Evolutionary conservation across 78 protist genomes (phyloP).

Genomic region (Polysphondylium violaceum): DNA sequence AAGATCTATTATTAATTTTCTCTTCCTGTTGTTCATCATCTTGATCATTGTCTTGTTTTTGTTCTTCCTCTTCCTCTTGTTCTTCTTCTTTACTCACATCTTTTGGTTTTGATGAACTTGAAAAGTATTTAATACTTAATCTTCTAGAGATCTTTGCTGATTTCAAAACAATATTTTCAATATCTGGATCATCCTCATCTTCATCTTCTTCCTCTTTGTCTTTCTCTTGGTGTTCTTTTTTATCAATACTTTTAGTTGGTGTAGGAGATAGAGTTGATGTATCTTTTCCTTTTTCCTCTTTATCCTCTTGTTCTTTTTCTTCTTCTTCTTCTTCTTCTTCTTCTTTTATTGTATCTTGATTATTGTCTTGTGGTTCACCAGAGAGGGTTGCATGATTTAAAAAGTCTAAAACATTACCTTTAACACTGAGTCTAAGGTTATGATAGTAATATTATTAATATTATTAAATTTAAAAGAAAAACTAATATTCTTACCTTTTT

Average conservation of each 20-base stretch:
- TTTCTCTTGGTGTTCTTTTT: slow-evolving; percentile 1
- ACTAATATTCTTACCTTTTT: no score
- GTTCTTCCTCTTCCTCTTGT: not conserved
- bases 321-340: not conserved
- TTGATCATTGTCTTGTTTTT: no score
- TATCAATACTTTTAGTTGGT: not conserved
- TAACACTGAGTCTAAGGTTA: slow-evolving; percentile 6
- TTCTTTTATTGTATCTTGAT: not conserved
- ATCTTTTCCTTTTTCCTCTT: not conserved
- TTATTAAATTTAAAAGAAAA: no score
- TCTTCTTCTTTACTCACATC: not conserved
- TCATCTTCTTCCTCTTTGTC: slow-evolving; percentile 14
- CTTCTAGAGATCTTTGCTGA: not conserved
- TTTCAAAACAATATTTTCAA: slow-evolving; percentile 2
- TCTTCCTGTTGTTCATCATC: no score
- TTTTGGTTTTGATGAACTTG: no score
- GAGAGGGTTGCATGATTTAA: slow-evolving; percentile 8
- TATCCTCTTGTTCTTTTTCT: slow-evolving; percentile 5
- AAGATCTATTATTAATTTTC: no score
- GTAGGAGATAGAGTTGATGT: not conserved
- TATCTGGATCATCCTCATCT: slow-evolving; percentile 23
- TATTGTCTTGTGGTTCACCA: not conserved
- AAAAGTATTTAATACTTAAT: not conserved
- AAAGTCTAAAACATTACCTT: slow-evolving; percentile 7
- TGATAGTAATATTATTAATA: no score